Base-by-base conservation (phyloP, 192 early-diverging fungal species). In the Glomus cerebriforme region DNA sequence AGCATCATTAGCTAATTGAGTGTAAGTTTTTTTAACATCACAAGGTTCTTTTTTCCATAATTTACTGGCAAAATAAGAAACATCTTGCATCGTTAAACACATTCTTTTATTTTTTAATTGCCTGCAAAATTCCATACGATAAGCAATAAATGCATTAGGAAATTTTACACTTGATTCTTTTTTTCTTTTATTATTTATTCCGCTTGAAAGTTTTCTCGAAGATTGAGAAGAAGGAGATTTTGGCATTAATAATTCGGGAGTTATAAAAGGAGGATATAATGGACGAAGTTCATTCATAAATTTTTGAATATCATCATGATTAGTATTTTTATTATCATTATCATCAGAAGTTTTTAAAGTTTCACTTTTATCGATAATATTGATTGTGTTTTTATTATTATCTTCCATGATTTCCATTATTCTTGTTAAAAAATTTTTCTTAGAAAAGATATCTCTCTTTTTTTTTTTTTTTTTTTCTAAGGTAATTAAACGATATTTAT, bases 141-240 rank as follows among this genome's bases (percentile, higher is more conserved):
- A 63, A 63, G n/a, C 62, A 27, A 63, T 63, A 63, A 63, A 63
- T 29, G 62, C 62, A 27, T 63, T 63, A 9, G 62, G 62, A 24
- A 63, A 27, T 63, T 29, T 63, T 27, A 26, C 24, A 10, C 15
- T 54, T 15, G 49, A 19, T 54, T 54, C 49, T 19, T 54, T 54
- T 5, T 54, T 54, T 54, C 17, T 15, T 54, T 54, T 54, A 54
- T 54, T 17, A 54, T 54, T 54, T 3, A 19, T 5, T 19, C 19
- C 4, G 5, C 49, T 5, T 15, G 49, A 54, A 54, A 54, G 49
- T 54, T 54, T 54, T 19, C 17, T 54, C 19, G 49, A 54, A 19
- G 49, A 19, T n/a, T n/a, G n/a, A 54, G 2, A 19, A 19, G 49
- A 54, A 54, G 19, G 4, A 54, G 19, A 4, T 54, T 54, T 54